Evolutionary conservation across 1,139 yeast genomes (phyloP), one percentile per base, ranked within the genome.

Genomic region (Protomyces gravidus): DNA sequence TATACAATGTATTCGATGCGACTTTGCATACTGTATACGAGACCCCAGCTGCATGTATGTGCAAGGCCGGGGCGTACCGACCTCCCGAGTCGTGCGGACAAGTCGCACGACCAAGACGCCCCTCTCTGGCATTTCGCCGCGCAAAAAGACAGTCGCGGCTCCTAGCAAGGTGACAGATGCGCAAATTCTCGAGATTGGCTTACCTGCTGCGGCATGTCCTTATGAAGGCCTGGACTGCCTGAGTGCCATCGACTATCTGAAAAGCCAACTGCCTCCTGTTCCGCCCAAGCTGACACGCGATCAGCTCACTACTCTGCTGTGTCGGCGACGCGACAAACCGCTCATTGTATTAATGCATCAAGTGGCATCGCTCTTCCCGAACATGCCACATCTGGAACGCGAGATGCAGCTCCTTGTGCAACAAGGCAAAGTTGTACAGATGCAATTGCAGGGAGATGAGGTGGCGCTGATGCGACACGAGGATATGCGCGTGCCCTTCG

Each of bases 171-270:
- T 19, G 32, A 45, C 23, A 13, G 58, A 45, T 9, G 47, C 58
- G 11, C 58, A 46, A 5, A 46, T 53, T 23, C 36, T 45, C 21
- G 58, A 19, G 4, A 21, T 25, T 17, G 51, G 48, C 15, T 17
- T 53, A 3, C 51, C 58, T 7, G 58, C 48, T 19, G 39, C 25
- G 15, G 39, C 46, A 26, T 49, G 36, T 15, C 42, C 42, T 19
- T 53, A 45, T 17, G 46, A 45, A 2, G 58, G 58, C 25, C 47
- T 53, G 11, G 58, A 53, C 28, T 33, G 47, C 23, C 39, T 53
- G 32, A 46, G 51, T 17, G 58, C 58, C 25, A 46, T 53, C 28
- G 51, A 53, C 39, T 53, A 53, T 21, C 51, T 53, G 25, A 53
- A 53, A 21, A 25, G 36, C 23, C 47, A 45, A 7, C 51, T 45